Evolutionary conservation across 208 protist species (phyloP), one percentile per base, ranked within the genome.

Genomic region (Acanthamoeba healyi): DNA sequence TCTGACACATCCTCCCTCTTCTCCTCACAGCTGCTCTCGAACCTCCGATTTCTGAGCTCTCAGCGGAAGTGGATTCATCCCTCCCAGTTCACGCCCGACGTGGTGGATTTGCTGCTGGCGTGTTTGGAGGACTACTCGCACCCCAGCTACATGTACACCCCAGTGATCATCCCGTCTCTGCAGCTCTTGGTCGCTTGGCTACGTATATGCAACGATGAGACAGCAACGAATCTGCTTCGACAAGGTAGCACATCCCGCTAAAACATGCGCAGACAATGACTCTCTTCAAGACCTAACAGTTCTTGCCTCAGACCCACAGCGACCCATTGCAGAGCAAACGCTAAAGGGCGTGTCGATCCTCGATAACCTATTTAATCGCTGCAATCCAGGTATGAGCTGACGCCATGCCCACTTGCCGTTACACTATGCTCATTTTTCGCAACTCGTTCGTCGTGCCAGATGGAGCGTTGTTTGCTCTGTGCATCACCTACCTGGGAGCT

Each of bases 71-170:
- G 29, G 44, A 15, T 84, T 36, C 74, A 84, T n/a, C 74, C 74
- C 4, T 34, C 42, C 74, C 36, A 56, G 42, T 26, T 84, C 26
- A 84, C 36, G 9, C 36, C 42, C 3, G 38, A 84, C n/a, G 44
- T 84, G 32, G 74, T 84, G 34, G 36, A 44, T 26, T 84, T 84
- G 22, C 44, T 84, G 1, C 74, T 84, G 12, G 22, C 10, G 42
- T 84, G 36, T 44, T 26, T 84, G 74, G 74, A 84, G 44, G 74
- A 84, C 74, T 72, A 72, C 63, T 72, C 63, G 63, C 63, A 19
- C 14, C 63, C 63, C 63, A 72, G 38, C 32, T 72, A 72, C 34
- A 72, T 72, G 63, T 72, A 72, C 34, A 32, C 63, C n/a, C 36
- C 42, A 12, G 34, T 54, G 26, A 54, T 84, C 44, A 54, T 54